Conservation (phyloP, 305 asterid species). For the Fraxinus velutina region DNA sequence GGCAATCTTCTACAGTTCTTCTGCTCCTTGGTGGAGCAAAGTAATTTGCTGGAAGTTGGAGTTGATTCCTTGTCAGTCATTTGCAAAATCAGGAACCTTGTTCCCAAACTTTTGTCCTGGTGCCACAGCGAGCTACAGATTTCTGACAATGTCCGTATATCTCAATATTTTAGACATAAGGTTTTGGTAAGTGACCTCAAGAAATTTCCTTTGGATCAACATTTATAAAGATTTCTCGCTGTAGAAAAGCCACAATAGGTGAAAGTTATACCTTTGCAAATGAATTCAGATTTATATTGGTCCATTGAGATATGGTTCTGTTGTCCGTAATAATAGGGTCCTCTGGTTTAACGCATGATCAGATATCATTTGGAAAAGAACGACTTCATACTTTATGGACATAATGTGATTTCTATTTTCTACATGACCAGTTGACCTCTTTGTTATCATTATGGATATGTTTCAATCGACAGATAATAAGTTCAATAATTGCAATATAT, state of each 20-base stretch:
- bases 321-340: not conserved
- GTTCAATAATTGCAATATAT: not conserved
- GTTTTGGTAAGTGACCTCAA: constrained; percentile 55
- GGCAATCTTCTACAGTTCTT: constrained; percentile 65
- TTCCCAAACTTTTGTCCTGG: constrained; percentile 53
- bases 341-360: not conserved
- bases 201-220: constrained; percentile 6
- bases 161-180: constrained; percentile 73
- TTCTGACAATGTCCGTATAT: constrained; percentile 33
- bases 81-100: constrained; percentile 38
- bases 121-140: constrained; percentile 45
- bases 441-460: not conserved
- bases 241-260: not conserved
- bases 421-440: not conserved
- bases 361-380: not conserved
- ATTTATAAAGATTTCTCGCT: not conserved
- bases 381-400: not conserved
- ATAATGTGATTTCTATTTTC: not conserved
- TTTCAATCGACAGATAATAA: not conserved
- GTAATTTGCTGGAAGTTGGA: constrained; percentile 34
- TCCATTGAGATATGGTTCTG: not conserved
- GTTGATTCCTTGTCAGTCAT: constrained; percentile 31
- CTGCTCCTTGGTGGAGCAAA: constrained; percentile 52
- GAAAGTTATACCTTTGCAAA: not conserved
- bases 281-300: not conserved